Percentiles rank a stretch among this genome's conserved stretches.
Conservation (phyloP, 2,329 filamentous ascomycete genomes). For the Bertia moriformis region DNA sequence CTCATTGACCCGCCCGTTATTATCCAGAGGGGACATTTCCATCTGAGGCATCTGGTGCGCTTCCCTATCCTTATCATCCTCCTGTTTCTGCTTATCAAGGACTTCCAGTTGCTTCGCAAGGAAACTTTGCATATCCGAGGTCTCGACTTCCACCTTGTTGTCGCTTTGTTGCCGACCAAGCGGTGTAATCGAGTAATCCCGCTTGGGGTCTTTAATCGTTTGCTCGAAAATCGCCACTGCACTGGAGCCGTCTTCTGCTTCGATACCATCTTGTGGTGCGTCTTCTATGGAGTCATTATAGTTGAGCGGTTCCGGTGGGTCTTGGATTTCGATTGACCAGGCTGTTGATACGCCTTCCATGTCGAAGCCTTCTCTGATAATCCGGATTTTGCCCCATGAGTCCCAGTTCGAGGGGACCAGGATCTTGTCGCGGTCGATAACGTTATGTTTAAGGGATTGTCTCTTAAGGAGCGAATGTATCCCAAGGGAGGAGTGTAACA, state of each 20-base stretch:
- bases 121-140: conserved; percentile 66
- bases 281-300: conserved; percentile 7
- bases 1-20: not conserved
- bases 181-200: conserved; percentile 42
- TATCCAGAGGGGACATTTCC: conserved; percentile 18
- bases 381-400: conserved; percentile 92
- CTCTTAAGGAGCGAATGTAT: conserved; percentile 73
- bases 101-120: conserved; percentile 60
- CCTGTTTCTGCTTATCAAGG: conserved; percentile 49
- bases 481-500: conserved; percentile 73
- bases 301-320: conserved; percentile 22
- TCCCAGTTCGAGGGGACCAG: conserved; percentile 95
- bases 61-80: conserved; percentile 29
- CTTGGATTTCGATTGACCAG: conserved; percentile 74
- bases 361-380: conserved; percentile 81
- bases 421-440: conserved; percentile 87
- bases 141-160: conserved; percentile 43
- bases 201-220: conserved; percentile 58
- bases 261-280: conserved; percentile 21
- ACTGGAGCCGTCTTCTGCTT: not conserved
- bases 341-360: conserved; percentile 72
- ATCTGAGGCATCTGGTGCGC: conserved; percentile 28
- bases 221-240: conserved; percentile 51
- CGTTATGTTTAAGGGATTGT: conserved; percentile 71
- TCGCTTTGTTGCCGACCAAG: conserved; percentile 30